phyloP scores from a whole-genome alignment of 1,284 basidiomycete species.

The Grifola frondosa region DNA sequence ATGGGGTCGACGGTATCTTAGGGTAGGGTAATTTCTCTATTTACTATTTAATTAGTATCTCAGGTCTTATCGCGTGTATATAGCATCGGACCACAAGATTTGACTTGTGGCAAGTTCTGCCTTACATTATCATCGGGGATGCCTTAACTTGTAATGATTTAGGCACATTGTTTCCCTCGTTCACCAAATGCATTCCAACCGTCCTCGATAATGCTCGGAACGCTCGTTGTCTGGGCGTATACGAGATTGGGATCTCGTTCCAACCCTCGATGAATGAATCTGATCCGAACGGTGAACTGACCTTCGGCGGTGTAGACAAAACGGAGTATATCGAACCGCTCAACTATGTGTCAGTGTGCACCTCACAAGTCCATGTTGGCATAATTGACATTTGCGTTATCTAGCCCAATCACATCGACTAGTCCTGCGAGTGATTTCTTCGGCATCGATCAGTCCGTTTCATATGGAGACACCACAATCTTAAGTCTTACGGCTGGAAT shows the following conservation, averaged over 20 bases:
- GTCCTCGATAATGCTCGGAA: conserved; percentile 47
- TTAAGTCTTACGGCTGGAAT: conserved; percentile 25
- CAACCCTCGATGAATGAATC: conserved; percentile 33
- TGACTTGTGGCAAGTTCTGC: conserved; percentile 34
- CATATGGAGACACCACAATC: conserved; percentile 24
- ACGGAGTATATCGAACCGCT: conserved; percentile 48
- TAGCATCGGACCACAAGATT: conserved; percentile 47
- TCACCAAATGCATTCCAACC: conserved; percentile 35
- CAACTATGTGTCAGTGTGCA: conserved; percentile 40
- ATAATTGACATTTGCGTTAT: conserved; percentile 33
- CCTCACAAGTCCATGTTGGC: not conserved
- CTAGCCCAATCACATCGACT: conserved; percentile 29
- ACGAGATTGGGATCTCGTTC: conserved; percentile 49
- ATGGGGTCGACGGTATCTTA: conserved; percentile 49
- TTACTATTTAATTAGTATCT: too few relatives aligned
- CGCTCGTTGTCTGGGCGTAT: conserved; percentile 17
- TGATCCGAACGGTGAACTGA: conserved; percentile 30
- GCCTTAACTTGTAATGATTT: not conserved
- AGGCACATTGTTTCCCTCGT: conserved; percentile 34
- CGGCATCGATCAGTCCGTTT: conserved; percentile 26
- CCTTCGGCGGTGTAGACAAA: conserved; percentile 47
- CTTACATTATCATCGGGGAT: not conserved
- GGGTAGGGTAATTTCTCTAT: conserved; percentile 26
- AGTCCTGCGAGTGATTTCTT: conserved; percentile 36
- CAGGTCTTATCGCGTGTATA: not conserved